Conservation (phyloP, 768 basidiomycete genomes). For the Hortiboletus campestris region DNA sequence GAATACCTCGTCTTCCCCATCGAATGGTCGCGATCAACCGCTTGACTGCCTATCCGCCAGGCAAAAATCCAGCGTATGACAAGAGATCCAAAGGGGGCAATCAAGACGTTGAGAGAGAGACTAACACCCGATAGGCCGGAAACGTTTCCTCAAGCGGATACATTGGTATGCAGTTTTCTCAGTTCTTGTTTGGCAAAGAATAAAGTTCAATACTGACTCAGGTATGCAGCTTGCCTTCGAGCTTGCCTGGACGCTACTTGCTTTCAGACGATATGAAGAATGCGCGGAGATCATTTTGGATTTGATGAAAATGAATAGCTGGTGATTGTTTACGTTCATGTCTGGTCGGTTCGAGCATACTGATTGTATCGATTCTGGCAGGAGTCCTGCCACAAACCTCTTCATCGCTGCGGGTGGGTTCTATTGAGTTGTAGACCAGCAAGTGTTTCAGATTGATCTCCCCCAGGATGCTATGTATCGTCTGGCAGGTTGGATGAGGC, state of each 20-base stretch:
- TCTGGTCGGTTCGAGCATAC: background rate
- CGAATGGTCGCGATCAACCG: background rate
- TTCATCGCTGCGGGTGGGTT: constrained; percentile 65
- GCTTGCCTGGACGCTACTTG: constrained; percentile 72
- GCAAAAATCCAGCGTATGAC: constrained; percentile 78
- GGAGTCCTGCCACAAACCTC: constrained; percentile 79
- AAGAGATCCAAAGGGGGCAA: constrained; percentile 61
- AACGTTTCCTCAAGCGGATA: constrained; percentile 70
- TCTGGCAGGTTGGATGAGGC: constrained; percentile 55
- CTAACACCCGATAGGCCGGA: constrained; percentile 49
- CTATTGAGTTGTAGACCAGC: background rate
- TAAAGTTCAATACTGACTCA: background rate
- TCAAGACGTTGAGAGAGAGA: constrained; percentile 56
- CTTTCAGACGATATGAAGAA: constrained; percentile 62
- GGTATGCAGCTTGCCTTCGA: constrained; percentile 64
- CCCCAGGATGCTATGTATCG: constrained; percentile 59
- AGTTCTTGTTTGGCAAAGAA: background rate
- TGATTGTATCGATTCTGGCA: constrained; percentile 22
- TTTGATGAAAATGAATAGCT: constrained; percentile 66
- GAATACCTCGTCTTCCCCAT: background rate
- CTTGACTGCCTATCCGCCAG: constrained; percentile 31
- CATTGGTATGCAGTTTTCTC: constrained; percentile 45
- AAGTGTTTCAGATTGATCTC: background rate
- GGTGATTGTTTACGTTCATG: constrained; percentile 38
- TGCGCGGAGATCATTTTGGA: constrained; percentile 64